Base-by-base conservation (phyloP, 1,284 basidiomycete species). In the Ganoderma multipileum region DNA sequence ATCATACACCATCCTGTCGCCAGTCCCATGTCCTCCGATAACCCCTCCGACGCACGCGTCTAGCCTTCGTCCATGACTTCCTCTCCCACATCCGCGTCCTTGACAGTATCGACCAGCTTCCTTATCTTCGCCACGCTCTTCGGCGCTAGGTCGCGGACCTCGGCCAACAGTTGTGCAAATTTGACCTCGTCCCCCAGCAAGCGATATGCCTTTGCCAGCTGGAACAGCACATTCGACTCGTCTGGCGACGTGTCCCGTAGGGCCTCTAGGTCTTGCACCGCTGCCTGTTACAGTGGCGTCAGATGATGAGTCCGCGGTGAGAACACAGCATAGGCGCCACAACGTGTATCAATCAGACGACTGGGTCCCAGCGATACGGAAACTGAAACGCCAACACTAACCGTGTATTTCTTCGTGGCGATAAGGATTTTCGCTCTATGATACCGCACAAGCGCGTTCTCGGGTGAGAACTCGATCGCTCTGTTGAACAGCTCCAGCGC, bases 191-290 rank as follows among this genome's bases (percentile, higher is more conserved):
- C 84, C 33, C 94, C 94, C 65, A 92, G 81, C 72, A 94, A 84
- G 61, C 94, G 88, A 78, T 96, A 97, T 71, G 92, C 92, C 81
- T 93, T 94, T 41, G 95, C 96, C n/a, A 98, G 88, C 79, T 97
- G 91, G 86, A 97, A 97, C 71, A 96, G 90, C 64, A 98, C 93
- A 81, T 97, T 97, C 68, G 95, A 93, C 84, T 98, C 96, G 78
- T 96, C 95, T 14, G 96, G 95, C 39, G 95, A 93, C 68, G 88
- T 84, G 76, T 89, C 90, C 72, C 90, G 86, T 61, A 98, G 87
- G 67, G 86, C 83, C 80, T 95, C 90, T 73, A 98, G 86, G 78
- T 95, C 94, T 70, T 86, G 79, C 60, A 95, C 88, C 23, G 96
- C 95, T 65, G 85, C 84, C 95, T 96, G 83, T 71, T 57, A 60